Percentiles rank a stretch among this genome's conserved stretches.
phyloP scores from a whole-genome alignment of 1,284 basidiomycete species.

The Boletus chippewaensis region DNA sequence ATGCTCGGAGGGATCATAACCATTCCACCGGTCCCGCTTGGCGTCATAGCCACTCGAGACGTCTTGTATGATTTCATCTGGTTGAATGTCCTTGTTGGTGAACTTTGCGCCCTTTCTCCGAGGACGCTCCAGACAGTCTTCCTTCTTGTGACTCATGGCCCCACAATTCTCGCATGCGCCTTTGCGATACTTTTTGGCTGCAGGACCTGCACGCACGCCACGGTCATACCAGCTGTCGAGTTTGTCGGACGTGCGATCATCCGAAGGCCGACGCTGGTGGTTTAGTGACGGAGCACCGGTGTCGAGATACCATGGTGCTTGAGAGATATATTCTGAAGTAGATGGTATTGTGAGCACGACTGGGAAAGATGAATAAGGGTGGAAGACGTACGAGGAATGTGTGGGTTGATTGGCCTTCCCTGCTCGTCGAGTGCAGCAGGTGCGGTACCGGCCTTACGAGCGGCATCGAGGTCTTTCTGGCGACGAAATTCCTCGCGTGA shows the following conservation, averaged over 20 bases:
- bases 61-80: constrained; percentile 86
- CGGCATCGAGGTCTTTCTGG: constrained; percentile 93
- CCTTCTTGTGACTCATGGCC: constrained; percentile 86
- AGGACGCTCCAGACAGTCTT: constrained; percentile 94
- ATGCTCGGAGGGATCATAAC: constrained; percentile 88
- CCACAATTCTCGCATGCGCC: constrained; percentile 99
- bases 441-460: constrained; percentile 95
- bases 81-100: constrained; percentile 83
- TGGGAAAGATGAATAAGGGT: not conserved
- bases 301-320: constrained; percentile 98
- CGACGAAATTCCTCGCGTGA: constrained; percentile 90
- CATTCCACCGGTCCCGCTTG: constrained; percentile 98
- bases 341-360: constrained; percentile 1
- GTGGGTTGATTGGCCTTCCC: constrained; percentile 94
- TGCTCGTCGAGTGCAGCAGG: constrained; percentile 93
- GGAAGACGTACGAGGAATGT: constrained; percentile 78
- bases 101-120: constrained; percentile 94
- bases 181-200: constrained; percentile 93
- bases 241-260: constrained; percentile 59
- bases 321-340: constrained; percentile 76
- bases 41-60: constrained; percentile 84
- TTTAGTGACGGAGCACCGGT: constrained; percentile 85
- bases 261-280: constrained; percentile 83
- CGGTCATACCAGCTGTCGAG: constrained; percentile 92
- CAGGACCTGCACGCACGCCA: constrained; percentile 79